phyloP scores from a whole-genome alignment of 495 filamentous ascomycete genomes.

The Recurvomyces mirabilis region DNA sequence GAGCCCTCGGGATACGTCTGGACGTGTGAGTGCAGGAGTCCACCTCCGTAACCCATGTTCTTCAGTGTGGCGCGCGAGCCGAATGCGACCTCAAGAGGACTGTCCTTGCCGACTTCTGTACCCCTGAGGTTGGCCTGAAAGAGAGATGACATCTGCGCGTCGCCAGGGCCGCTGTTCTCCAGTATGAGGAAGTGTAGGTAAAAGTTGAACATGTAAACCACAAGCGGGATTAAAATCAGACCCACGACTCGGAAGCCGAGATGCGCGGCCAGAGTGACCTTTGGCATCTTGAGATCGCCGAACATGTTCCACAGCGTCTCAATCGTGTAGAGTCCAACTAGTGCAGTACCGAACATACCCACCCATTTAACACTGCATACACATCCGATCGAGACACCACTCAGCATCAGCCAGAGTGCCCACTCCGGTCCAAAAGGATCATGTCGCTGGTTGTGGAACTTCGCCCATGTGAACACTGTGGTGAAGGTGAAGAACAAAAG shows the following conservation, averaged over 20 bases:
- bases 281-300: constrained; percentile 82
- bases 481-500: constrained; percentile 95
- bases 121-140: constrained; percentile 94
- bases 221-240: constrained; percentile 72
- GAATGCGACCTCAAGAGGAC: constrained; percentile 77
- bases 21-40: constrained; percentile 93
- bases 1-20: constrained; percentile 96
- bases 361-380: constrained; percentile 98
- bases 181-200: constrained; percentile 86
- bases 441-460: constrained; percentile 77
- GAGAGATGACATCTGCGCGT: constrained; percentile 98
- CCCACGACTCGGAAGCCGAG: constrained; percentile 69
- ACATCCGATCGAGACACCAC: constrained; percentile 87
- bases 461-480: constrained; percentile 90
- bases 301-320: constrained; percentile 99
- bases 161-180: constrained; percentile 87
- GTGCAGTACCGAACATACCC: constrained; percentile 83
- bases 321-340: constrained; percentile 89
- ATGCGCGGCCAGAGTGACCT: constrained; percentile 69
- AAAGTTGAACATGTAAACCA: constrained; percentile 92
- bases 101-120: constrained; percentile 86
- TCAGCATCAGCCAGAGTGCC: constrained; percentile 86
- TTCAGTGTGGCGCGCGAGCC: constrained; percentile 90
- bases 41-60: constrained; percentile 98
- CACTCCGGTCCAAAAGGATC: constrained; percentile 79